Conservation (phyloP, 2,329 filamentous ascomycete genomes). For the Chaetothyriales sp. region DNA sequence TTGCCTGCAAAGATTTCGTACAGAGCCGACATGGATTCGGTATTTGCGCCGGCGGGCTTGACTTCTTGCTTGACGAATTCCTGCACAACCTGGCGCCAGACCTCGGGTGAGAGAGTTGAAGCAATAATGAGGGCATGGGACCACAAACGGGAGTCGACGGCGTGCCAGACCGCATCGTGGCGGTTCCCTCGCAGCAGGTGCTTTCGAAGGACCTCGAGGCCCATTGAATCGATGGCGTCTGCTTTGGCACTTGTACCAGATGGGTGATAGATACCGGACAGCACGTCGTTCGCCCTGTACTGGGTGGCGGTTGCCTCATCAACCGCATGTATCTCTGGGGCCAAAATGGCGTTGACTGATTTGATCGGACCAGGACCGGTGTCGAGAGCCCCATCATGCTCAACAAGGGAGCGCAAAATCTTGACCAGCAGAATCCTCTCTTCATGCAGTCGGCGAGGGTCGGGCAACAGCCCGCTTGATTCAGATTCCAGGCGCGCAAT, state of each 20-base stretch:
- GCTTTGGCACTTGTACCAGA: constrained; percentile 30
- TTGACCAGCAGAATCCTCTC: constrained; percentile 83
- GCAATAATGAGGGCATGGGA: constrained; percentile 89
- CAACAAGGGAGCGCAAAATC: constrained; percentile 63
- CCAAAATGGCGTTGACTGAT: constrained; percentile 59
- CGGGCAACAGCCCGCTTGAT: constrained; percentile 20
- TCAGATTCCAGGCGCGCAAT: constrained; percentile 57
- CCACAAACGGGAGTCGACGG: constrained; percentile 87
- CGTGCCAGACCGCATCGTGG: constrained; percentile 83
- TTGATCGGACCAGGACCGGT: constrained; percentile 56
- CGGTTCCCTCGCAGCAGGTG: constrained; percentile 65
- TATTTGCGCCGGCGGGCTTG: constrained; percentile 61
- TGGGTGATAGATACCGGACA: constrained; percentile 27
- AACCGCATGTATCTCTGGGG: constrained; percentile 35
- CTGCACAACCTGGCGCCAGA: constrained; percentile 86
- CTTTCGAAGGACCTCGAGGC: constrained; percentile 56
- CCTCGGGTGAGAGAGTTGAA: constrained; percentile 53
- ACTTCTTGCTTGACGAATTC: constrained; percentile 95
- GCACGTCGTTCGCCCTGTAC: constrained; percentile 25
- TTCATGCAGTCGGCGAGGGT: constrained; percentile 50
- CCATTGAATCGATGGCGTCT: constrained; percentile 54
- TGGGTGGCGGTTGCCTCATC: constrained; percentile 15
- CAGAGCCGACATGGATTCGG: constrained; percentile 74
- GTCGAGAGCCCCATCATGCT: constrained; percentile 71
- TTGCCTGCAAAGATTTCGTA: constrained; percentile 94